Conservation (phyloP, 139 green algal genomes). For the Micractinium sp. region DNA sequence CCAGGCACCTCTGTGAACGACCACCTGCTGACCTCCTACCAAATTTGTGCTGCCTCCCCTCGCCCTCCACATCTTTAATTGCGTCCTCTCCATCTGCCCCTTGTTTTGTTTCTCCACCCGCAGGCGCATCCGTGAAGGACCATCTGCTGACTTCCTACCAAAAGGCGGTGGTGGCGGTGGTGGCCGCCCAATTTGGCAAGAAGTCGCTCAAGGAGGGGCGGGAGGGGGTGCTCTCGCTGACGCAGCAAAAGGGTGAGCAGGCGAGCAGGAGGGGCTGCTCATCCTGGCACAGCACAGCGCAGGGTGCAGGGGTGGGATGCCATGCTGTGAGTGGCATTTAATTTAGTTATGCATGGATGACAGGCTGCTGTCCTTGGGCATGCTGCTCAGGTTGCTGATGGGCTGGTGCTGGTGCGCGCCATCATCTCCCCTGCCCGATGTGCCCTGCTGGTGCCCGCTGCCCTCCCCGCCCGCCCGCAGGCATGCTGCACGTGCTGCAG, state of each 20-base stretch:
- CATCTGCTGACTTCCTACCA: slow-evolving; percentile 48
- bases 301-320: not conserved
- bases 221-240: slow-evolving; percentile 24
- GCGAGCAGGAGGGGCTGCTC: slow-evolving; percentile 20
- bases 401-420: too few relatives aligned
- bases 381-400: too few relatives aligned
- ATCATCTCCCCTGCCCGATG: not conserved
- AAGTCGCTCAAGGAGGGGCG: slow-evolving; percentile 35
- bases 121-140: slow-evolving; percentile 25
- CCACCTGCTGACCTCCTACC: too few relatives aligned
- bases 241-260: not conserved
- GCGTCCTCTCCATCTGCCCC: not conserved
- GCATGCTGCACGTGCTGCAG: slow-evolving; percentile 21
- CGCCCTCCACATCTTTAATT: not conserved
- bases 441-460: not conserved
- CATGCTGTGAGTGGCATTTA: too few relatives aligned
- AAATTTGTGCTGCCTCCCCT: too few relatives aligned
- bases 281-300: slow-evolving; percentile 7
- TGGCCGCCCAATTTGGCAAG: slow-evolving; percentile 42
- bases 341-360: too few relatives aligned
- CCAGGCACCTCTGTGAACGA: too few relatives aligned
- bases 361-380: too few relatives aligned
- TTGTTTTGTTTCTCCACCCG: not conserved
- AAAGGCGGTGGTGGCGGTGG: slow-evolving; percentile 32
- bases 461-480: not conserved